phyloP scores from a whole-genome alignment of 2,329 filamentous ascomycete genomes.

The Colletotrichum spinosum region DNA sequence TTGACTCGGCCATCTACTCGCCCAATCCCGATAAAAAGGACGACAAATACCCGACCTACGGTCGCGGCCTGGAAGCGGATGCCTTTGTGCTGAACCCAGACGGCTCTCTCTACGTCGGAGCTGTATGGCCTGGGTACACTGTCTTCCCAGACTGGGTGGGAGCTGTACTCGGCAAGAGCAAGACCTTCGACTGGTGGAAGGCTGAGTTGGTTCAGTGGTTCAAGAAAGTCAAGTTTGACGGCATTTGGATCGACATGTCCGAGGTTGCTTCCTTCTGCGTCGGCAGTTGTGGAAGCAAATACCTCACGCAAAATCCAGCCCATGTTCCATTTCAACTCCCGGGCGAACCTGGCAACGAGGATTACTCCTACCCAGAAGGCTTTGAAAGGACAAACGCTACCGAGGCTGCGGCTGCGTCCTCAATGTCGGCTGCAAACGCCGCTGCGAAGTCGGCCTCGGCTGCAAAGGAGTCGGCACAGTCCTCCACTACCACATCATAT shows the following conservation, averaged over 20 bases:
- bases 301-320: conserved; percentile 72
- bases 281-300: conserved; percentile 76
- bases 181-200: conserved; percentile 77
- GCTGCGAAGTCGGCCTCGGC: conserved; percentile 39
- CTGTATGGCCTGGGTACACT: conserved; percentile 80
- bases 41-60: conserved; percentile 67
- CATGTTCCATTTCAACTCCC: conserved; percentile 69
- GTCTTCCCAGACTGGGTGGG: conserved; percentile 80
- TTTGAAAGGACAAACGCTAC: conserved; percentile 63
- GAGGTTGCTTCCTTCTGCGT: conserved; percentile 74
- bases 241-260: conserved; percentile 70
- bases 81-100: conserved; percentile 68
- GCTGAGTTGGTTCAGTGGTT: conserved; percentile 70
- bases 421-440: conserved; percentile 57
- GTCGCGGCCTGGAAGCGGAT: conserved; percentile 69
- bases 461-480: conserved; percentile 34
- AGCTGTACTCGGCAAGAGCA: conserved; percentile 68
- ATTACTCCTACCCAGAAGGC: conserved; percentile 72
- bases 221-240: conserved; percentile 60
- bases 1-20: conserved; percentile 77
- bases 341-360: conserved; percentile 59
- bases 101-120: conserved; percentile 67
- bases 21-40: conserved; percentile 76
- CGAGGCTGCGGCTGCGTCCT: conserved; percentile 71
- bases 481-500: conserved; percentile 49